Percentiles rank a stretch among this genome's conserved stretches.
These are phyloP conservation scores for Macadamia tetraphylla DNA, from an alignment of 164 flowering plant genomes.

Conservation along the genomic window DNA sequence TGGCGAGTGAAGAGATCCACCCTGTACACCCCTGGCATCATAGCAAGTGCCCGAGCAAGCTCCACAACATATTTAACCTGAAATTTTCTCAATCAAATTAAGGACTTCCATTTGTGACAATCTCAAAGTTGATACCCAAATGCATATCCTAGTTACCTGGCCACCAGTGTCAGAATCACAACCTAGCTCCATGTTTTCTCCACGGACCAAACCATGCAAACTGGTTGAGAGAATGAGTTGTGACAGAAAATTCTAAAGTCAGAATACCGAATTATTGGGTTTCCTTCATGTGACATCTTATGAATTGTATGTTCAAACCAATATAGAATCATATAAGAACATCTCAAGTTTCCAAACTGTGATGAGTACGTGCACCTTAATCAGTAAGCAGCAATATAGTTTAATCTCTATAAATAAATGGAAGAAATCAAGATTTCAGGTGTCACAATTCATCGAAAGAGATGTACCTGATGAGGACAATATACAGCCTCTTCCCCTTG, in stretches of 20 bases:
- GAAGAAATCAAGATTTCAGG: not conserved
- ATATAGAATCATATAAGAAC: not conserved
- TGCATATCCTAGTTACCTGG: conserved; percentile 44
- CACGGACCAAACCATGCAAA: conserved; percentile 92
- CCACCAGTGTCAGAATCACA: conserved; percentile 98
- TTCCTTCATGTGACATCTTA: not conserved
- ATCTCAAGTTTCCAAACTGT: not conserved
- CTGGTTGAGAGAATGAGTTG: conserved; percentile 30
- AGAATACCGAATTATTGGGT: not conserved
- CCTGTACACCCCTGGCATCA: conserved; percentile 88
- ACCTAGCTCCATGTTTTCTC: conserved; percentile 97
- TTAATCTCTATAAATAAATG: not conserved
- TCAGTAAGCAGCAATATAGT: not conserved
- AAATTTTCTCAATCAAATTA: not conserved
- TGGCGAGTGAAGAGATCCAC: conserved; percentile 94
- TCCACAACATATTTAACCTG: conserved; percentile 96
- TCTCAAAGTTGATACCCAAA: not conserved
- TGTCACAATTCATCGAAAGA: not conserved
- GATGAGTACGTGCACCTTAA: not conserved
- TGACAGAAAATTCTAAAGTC: not conserved
- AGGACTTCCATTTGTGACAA: not conserved
- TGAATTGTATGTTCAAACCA: not conserved
- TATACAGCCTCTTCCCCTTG: conserved; percentile 76
- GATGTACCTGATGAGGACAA: conserved; percentile 74
- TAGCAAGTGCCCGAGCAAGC: conserved; percentile 84